Evolutionary conservation across 352 stramenopile genomes (phyloP), one percentile per base, ranked within the genome.

Genomic region (Phytophthora pinifolia): DNA sequence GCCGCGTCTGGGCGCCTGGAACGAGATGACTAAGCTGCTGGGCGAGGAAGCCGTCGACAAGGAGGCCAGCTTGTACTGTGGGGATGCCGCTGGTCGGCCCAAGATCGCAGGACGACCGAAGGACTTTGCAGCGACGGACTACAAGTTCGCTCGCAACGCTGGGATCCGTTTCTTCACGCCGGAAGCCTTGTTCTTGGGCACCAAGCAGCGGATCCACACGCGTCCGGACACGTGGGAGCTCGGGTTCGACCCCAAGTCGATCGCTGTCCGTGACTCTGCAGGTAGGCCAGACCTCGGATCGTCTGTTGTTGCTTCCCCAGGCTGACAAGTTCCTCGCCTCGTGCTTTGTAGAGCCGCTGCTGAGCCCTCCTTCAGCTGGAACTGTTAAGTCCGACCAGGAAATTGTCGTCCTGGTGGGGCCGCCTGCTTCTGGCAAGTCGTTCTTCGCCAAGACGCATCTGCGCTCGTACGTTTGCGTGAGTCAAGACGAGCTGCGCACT

Each of bases 81-180:
- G 85, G 30, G 85, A 95, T 54, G 85, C 85, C 13, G 85, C 85
- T 15, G 85, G 85, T 3, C 74, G 85, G 6, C 85, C 85, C 30
- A 92, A 88, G 62, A 71, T 74, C 14, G 49, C 70, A 9, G 83
- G 81, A 2, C 70, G 83, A 7, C 60, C 70, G 27, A 95, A 95
- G 54, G 85, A 95, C 56, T 95, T 95, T 59, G 81, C 85, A 7
- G 74, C 78, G 13, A 86, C 81, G 4, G 89, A 97, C 53, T 91
- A 95, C 65, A 92, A 94, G 59, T 94, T 96, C 46, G 88, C 89
- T 12, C 59, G 96, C 6, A 97, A 97, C 63, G 54, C 85, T n/a
- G 72, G 72, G 0, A 39, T 97, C 25, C 54, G 57, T 22, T 96
- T 97, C 61, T 66, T 81, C 38, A 96, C 88, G 1, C 88, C 89